Percentiles rank a stretch among this genome's conserved stretches.
phyloP scores from a whole-genome alignment of 1,139 yeast species.

The Zygoascus hellenicus region DNA sequence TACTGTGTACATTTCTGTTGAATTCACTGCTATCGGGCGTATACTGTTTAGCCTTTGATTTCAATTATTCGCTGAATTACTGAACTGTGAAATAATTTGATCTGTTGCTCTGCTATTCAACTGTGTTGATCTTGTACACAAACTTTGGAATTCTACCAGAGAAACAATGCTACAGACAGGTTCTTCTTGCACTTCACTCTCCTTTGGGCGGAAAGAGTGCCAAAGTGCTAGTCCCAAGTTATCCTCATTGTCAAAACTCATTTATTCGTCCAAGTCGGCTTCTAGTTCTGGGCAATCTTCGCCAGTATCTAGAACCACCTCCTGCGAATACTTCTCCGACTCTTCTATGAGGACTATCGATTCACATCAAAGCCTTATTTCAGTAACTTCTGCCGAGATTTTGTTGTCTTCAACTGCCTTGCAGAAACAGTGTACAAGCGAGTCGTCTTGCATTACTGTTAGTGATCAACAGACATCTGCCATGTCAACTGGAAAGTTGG shows the following conservation, averaged over 20 bases:
- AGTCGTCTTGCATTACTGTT: background rate
- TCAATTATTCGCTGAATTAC: too few relatives aligned
- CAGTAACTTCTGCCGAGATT: constrained; percentile 5
- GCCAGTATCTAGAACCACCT: background rate
- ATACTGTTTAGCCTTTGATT: too few relatives aligned
- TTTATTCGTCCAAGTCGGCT: background rate
- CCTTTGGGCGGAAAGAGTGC: constrained; percentile 8
- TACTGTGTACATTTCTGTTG: too few relatives aligned
- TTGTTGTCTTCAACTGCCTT: background rate
- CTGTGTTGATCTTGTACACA: too few relatives aligned
- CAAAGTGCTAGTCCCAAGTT: constrained; percentile 3
- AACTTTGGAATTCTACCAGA: too few relatives aligned
- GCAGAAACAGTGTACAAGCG: background rate
- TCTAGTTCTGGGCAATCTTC: too few relatives aligned
- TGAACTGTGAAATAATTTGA: too few relatives aligned
- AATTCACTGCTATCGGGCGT: too few relatives aligned
- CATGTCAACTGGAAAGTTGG: background rate
- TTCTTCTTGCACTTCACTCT: background rate
- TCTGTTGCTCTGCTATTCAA: too few relatives aligned
- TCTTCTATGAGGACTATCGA: constrained; percentile 3
- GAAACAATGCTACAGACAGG: too few relatives aligned
- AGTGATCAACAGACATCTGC: constrained; percentile 2
- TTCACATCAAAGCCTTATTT: constrained; percentile 4
- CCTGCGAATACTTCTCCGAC: constrained; percentile 6
- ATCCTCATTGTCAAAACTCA: constrained; percentile 6